Conservation (phyloP, 176 grass and related monocot species). For the Triticum aestivum region DNA sequence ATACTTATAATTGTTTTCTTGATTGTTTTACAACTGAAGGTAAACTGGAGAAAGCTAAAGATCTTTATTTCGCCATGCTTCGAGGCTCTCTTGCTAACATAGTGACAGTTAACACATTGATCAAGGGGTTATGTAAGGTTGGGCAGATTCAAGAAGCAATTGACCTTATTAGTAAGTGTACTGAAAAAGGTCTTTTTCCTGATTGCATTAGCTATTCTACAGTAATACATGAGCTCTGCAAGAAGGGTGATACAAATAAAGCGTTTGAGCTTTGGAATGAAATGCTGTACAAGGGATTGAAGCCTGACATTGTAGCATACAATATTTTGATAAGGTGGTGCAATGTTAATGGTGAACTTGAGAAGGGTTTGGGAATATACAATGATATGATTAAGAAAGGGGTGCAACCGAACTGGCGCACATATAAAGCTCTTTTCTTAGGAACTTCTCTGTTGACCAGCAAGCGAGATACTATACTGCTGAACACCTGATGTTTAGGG, state of each 20-base stretch:
- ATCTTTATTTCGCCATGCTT: conserved; percentile 7
- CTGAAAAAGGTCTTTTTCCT: not conserved
- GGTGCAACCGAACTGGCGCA: not conserved
- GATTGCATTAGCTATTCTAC: conserved; percentile 15
- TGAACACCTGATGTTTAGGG: not conserved
- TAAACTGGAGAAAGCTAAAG: conserved; percentile 5
- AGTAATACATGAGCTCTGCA: conserved; percentile 13
- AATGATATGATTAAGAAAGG: conserved; percentile 6
- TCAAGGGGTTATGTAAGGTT: conserved; percentile 15
- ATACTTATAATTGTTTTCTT: conserved; percentile 15
- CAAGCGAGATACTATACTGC: not conserved
- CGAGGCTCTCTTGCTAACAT: conserved; percentile 12
- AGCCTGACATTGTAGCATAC: conserved; percentile 17
- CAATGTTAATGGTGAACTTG: not conserved
- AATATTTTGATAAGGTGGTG: conserved; percentile 12
- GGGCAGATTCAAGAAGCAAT: conserved; percentile 17
- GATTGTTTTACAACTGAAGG: conserved; percentile 17
- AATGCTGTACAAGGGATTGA: not conserved
- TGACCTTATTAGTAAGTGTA: not conserved
- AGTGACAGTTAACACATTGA: conserved; percentile 13
- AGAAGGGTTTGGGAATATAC: not conserved
- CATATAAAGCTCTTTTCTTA: conserved; percentile 3
- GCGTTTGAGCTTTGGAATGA: conserved; percentile 20
- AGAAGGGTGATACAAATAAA: conserved; percentile 13
- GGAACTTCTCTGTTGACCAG: not conserved